Evolutionary conservation across 768 basidiomycete species (phyloP).

Genomic region (Podaxis mareebaensis): DNA sequence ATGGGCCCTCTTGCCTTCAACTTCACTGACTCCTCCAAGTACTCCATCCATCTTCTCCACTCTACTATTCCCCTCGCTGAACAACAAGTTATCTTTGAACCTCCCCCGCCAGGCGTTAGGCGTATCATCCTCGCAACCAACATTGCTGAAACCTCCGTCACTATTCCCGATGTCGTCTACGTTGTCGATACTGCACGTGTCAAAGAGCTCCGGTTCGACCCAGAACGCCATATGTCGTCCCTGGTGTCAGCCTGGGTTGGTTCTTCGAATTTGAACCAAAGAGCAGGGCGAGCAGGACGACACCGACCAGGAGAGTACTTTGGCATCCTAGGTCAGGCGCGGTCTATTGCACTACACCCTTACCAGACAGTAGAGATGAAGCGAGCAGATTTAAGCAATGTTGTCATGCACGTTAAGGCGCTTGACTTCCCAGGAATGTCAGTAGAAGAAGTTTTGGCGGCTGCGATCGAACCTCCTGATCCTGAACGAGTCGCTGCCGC

Average conservation of each 20-base stretch:
- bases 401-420: constrained; percentile 97
- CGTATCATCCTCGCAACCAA: constrained; percentile 93
- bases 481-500: constrained; percentile 75
- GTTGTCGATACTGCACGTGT: constrained; percentile 89
- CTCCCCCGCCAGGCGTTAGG: constrained; percentile 73
- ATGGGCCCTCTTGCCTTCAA: constrained; percentile 53
- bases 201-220: constrained; percentile 90
- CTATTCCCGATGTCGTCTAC: constrained; percentile 93
- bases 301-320: constrained; percentile 91
- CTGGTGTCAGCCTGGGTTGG: constrained; percentile 92
- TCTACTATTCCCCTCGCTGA: constrained; percentile 87
- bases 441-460: constrained; percentile 84
- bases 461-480: constrained; percentile 88
- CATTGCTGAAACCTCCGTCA: constrained; percentile 93
- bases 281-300: constrained; percentile 90
- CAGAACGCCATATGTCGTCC: constrained; percentile 84
- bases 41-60: constrained; percentile 80
- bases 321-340: constrained; percentile 70
- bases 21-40: constrained; percentile 60
- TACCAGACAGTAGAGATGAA: constrained; percentile 97
- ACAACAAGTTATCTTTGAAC: constrained; percentile 88
- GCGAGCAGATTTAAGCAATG: constrained; percentile 82
- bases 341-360: constrained; percentile 61
- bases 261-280: constrained; percentile 84
- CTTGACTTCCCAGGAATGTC: constrained; percentile 84